phyloP scores from a whole-genome alignment of 768 basidiomycete genomes.

The Kwoniella sp. region DNA sequence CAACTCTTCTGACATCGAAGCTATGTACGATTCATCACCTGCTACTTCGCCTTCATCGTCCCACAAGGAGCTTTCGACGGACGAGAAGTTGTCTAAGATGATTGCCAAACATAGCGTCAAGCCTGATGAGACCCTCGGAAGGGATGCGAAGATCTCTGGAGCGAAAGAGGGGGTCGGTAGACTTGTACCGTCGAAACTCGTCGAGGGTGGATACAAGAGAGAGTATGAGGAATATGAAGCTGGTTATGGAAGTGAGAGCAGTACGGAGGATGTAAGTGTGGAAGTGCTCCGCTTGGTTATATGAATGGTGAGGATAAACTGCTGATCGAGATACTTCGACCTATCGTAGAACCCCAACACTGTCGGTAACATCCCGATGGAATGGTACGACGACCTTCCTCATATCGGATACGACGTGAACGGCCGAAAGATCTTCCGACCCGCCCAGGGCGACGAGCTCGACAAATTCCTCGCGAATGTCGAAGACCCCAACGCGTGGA shows the following conservation, averaged over 20 bases:
- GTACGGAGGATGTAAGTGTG: constrained; percentile 56
- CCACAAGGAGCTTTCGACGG: constrained; percentile 32
- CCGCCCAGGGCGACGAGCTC: constrained; percentile 91
- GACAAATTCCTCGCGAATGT: constrained; percentile 94
- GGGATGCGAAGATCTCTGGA: constrained; percentile 43
- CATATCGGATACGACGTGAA: constrained; percentile 96
- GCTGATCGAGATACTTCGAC: not conserved
- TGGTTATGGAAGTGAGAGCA: constrained; percentile 57
- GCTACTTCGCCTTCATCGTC: constrained; percentile 37
- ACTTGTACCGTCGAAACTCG: constrained; percentile 46
- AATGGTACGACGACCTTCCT: constrained; percentile 99
- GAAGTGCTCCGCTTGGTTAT: no score
- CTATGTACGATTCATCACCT: constrained; percentile 40
- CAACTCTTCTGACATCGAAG: constrained; percentile 58
- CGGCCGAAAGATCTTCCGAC: constrained; percentile 89
- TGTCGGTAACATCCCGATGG: constrained; percentile 89
- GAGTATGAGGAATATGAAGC: constrained; percentile 57
- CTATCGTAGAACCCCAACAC: constrained; percentile 81
- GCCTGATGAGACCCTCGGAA: constrained; percentile 50
- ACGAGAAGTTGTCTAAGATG: constrained; percentile 46
- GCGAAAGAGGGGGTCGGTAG: constrained; percentile 51
- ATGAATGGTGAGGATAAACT: not conserved
- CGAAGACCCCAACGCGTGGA: constrained; percentile 91
- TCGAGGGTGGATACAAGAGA: constrained; percentile 50
- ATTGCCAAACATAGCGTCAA: constrained; percentile 52